Evolutionary conservation across 352 stramenopile genomes (phyloP).

Genomic region (Saprolegnia parasitica): DNA sequence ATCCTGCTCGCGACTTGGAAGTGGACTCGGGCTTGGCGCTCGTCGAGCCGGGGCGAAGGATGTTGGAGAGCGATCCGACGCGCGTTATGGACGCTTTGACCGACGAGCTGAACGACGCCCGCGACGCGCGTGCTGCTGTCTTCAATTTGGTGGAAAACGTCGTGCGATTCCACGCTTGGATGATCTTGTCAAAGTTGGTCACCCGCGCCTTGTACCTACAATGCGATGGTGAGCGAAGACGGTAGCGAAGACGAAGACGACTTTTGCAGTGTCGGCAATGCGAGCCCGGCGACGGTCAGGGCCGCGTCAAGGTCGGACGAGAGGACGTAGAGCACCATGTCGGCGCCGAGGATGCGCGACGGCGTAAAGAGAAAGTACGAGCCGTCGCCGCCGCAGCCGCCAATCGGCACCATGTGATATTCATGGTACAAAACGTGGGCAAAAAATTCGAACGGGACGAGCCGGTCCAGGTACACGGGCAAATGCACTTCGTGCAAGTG

Average conservation of each 20-base stretch:
- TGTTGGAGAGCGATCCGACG: background rate
- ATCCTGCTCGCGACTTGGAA: background rate
- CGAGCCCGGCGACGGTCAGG: background rate
- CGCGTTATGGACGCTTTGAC: background rate
- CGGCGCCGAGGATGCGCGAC: background rate
- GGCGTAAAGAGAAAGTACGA: slow-evolving; percentile 17
- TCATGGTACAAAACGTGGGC: slow-evolving; percentile 63
- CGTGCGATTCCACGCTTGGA: slow-evolving; percentile 13
- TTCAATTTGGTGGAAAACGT: background rate
- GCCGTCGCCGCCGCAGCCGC: slow-evolving; percentile 43
- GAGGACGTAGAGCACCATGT: slow-evolving; percentile 18
- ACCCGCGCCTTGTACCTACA: slow-evolving; percentile 19
- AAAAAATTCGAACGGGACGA: slow-evolving; percentile 46
- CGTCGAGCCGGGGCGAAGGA: background rate
- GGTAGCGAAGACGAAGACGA: too few species aligned
- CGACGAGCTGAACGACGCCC: background rate
- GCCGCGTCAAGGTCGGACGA: slow-evolving; percentile 1
- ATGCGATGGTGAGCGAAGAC: too few species aligned
- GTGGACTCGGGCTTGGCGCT: background rate
- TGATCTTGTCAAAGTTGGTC: background rate
- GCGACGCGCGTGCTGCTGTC: background rate
- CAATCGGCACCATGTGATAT: slow-evolving; percentile 50
- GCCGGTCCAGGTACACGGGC: slow-evolving; percentile 46
- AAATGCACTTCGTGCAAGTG: slow-evolving; percentile 55
- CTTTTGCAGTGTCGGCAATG: slow-evolving; percentile 13